Conservation (phyloP, 257 asterid species). For the Eucommia ulmoides region DNA sequence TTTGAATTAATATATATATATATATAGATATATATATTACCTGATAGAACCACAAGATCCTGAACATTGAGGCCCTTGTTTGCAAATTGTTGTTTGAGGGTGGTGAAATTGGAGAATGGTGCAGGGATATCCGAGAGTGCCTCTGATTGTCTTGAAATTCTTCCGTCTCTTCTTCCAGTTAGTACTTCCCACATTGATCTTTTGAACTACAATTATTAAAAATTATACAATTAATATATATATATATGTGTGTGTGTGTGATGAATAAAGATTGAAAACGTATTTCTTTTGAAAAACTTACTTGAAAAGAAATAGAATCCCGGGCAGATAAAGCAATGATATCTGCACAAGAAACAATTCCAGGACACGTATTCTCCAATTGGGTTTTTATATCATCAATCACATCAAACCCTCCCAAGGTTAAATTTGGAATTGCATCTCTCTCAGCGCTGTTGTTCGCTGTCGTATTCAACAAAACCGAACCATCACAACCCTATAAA, state of each 20-base stretch:
- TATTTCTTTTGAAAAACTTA: too few species aligned
- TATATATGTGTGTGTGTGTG: too few species aligned
- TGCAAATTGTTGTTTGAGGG: slow-evolving; percentile 18
- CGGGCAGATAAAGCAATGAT: slow-evolving; percentile 23
- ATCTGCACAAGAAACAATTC: slow-evolving; percentile 32
- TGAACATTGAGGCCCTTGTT: slow-evolving; percentile 17
- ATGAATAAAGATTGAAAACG: too few species aligned
- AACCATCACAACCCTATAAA: slow-evolving; percentile 40
- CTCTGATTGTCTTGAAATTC: slow-evolving; percentile 20
- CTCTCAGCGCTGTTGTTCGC: slow-evolving; percentile 22
- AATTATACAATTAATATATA: neutral
- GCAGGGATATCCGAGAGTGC: slow-evolving; percentile 32
- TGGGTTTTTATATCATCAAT: slow-evolving; percentile 26
- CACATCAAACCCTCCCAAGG: slow-evolving; percentile 12
- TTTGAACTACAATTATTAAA: slow-evolving; percentile 10
- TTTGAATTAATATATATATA: too few species aligned
- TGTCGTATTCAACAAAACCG: slow-evolving; percentile 21
- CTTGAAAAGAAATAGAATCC: slow-evolving; percentile 14
- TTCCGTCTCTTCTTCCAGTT: slow-evolving; percentile 43
- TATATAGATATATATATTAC: too few species aligned
- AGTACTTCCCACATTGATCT: slow-evolving; percentile 28
- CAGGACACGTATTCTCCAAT: slow-evolving; percentile 22
- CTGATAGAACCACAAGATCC: slow-evolving; percentile 46
- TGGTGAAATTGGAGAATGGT: slow-evolving; percentile 25
- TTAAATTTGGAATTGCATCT: slow-evolving; percentile 12